Percentiles rank a stretch among this genome's conserved stretches.
Evolutionary conservation across 345 rosid species (phyloP).

Genomic region (Camelina neglecta): DNA sequence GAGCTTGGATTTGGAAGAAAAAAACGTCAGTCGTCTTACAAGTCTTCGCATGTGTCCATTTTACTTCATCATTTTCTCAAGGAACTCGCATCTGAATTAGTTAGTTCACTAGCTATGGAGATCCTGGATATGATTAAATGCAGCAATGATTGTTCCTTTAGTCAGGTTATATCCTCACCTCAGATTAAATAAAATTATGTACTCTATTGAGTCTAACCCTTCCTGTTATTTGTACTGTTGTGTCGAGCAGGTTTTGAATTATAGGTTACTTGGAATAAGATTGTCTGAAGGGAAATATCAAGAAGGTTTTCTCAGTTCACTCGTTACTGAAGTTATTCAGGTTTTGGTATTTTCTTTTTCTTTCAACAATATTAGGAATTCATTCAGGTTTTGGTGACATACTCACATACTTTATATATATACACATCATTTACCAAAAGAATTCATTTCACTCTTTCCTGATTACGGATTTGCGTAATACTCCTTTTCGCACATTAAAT

Average conservation of each 20-base stretch:
- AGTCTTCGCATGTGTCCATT: constrained; percentile 60
- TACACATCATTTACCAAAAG: constrained; percentile 7
- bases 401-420: constrained; percentile 12
- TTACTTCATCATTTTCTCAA: constrained; percentile 79
- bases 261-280: constrained; percentile 84
- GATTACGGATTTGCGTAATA: constrained; percentile 3
- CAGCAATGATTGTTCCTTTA: constrained; percentile 68
- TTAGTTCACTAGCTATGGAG: constrained; percentile 64
- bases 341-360: constrained; percentile 46
- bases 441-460: constrained; percentile 15
- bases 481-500: background rate
- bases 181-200: constrained; percentile 11
- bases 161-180: constrained; percentile 57
- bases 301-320: constrained; percentile 46
- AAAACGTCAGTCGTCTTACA: constrained; percentile 49
- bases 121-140: constrained; percentile 68
- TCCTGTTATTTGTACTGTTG: constrained; percentile 15
- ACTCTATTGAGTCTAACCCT: constrained; percentile 21
- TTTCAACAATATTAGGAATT: constrained; percentile 17
- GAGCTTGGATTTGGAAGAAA: constrained; percentile 73
- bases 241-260: constrained; percentile 68
- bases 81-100: constrained; percentile 72
- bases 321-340: constrained; percentile 66
- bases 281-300: constrained; percentile 60
- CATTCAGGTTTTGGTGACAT: background rate